phyloP scores from a whole-genome alignment of 768 basidiomycete genomes.

The Pleurotus platypus region DNA sequence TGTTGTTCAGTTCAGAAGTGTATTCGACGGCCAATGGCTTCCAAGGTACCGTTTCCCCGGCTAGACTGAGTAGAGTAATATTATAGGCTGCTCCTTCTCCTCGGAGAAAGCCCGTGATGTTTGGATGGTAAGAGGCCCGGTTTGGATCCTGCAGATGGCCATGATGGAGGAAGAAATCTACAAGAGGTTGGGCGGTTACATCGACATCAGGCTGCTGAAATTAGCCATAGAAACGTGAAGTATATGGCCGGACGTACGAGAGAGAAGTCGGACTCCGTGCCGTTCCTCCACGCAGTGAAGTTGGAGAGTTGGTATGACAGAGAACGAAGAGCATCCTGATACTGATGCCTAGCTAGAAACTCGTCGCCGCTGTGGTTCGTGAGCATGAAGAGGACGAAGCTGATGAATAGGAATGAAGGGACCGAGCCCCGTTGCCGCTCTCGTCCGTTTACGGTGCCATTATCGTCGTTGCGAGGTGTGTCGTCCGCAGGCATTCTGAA shows the following conservation, averaged over 20 bases:
- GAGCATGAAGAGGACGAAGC: conserved; percentile 74
- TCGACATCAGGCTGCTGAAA: conserved; percentile 43
- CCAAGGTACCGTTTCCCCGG: conserved; percentile 38
- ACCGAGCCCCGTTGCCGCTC: conserved; percentile 56
- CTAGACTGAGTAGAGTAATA: conserved; percentile 47
- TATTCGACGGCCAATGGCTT: conserved; percentile 43
- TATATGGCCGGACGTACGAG: conserved; percentile 39
- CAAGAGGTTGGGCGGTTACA: conserved; percentile 38
- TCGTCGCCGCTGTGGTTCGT: conserved; percentile 73
- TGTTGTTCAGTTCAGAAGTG: conserved; percentile 48
- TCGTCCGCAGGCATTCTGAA: conserved; percentile 17
- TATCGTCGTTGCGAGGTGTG: conserved; percentile 33
- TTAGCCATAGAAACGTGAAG: neutral
- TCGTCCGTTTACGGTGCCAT: conserved; percentile 26
- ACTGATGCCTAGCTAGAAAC: conserved; percentile 57
- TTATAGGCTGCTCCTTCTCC: conserved; percentile 62
- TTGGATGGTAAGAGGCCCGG: conserved; percentile 60
- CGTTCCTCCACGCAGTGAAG: conserved; percentile 73
- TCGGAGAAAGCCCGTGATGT: conserved; percentile 77
- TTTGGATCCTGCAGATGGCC: conserved; percentile 41
- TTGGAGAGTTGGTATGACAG: conserved; percentile 64
- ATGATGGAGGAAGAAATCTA: conserved; percentile 44
- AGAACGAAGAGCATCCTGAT: conserved; percentile 58
- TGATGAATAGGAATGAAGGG: conserved; percentile 71
- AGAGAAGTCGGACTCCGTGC: conserved; percentile 60